These are phyloP conservation scores for Phytopythium sindhum DNA, from an alignment of 352 stramenopile genomes.

Conservation along the genomic window DNA sequence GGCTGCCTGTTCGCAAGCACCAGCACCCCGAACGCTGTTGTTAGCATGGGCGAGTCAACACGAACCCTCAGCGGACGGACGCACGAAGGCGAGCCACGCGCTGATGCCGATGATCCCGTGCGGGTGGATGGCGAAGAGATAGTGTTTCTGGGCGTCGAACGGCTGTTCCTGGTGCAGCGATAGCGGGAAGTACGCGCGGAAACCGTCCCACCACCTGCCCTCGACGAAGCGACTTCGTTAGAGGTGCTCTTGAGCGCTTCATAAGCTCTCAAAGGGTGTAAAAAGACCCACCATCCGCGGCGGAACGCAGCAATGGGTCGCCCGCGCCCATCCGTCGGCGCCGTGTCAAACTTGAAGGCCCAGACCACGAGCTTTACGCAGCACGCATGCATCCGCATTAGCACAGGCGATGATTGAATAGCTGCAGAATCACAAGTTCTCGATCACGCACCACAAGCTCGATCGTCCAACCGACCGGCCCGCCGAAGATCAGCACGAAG, in stretches of 20 bases:
- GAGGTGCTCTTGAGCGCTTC: neutral
- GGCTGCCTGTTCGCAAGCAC: constrained; percentile 12
- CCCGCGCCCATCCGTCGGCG: constrained; percentile 40
- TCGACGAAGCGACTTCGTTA: neutral
- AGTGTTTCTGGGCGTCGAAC: constrained; percentile 27
- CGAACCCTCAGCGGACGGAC: neutral
- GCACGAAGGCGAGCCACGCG: constrained; percentile 43
- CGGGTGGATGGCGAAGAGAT: constrained; percentile 49
- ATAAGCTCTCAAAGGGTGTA: neutral
- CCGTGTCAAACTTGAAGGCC: constrained; percentile 27
- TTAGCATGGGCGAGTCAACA: neutral
- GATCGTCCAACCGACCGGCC: constrained; percentile 23
- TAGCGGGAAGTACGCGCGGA: constrained; percentile 40
- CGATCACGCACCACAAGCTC: constrained; percentile 16
- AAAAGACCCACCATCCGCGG: constrained; percentile 19
- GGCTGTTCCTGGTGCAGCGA: constrained; percentile 35
- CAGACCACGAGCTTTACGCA: constrained; percentile 25
- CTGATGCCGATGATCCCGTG: constrained; percentile 53
- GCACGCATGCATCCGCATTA: neutral
- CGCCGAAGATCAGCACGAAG: constrained; percentile 19
- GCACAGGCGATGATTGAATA: too few species aligned
- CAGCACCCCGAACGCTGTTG: neutral
- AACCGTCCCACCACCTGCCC: constrained; percentile 35
- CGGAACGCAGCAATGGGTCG: constrained; percentile 25
- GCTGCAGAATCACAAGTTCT: neutral